Evolutionary conservation across 148 eudicot genomes (phyloP).

Genomic region (Cornus controversa): DNA sequence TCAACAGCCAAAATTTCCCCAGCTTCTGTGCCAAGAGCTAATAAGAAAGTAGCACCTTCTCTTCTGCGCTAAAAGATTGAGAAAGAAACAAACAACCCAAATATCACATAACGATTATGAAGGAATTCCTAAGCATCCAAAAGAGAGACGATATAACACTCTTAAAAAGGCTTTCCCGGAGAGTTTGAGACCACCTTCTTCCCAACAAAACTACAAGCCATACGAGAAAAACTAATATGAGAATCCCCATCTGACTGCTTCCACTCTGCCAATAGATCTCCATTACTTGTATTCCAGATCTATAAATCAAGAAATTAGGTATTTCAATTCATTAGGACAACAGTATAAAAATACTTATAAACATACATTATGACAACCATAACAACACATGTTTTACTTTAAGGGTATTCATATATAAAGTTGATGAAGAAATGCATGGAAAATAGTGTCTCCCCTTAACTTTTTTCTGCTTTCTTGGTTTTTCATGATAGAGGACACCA

Average conservation of each 20-base stretch:
- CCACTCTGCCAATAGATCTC: constrained; percentile 28
- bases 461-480: no score
- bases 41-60: constrained; percentile 26
- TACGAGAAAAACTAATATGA: constrained; percentile 23
- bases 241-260: constrained; percentile 14
- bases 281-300: constrained; percentile 38
- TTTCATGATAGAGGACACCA: no score
- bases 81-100: not conserved
- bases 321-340: not conserved
- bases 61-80: constrained; percentile 25
- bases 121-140: not conserved
- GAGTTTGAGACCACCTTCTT: constrained; percentile 28
- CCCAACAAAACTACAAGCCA: constrained; percentile 32
- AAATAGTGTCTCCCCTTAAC: no score
- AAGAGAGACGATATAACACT: not conserved
- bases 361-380: not conserved
- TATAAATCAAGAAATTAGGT: constrained; percentile 12
- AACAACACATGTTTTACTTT: not conserved
- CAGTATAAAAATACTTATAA: not conserved
- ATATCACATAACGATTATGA: constrained; percentile 5
- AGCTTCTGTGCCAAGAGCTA: constrained; percentile 28
- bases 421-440: not conserved
- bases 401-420: not conserved
- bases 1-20: constrained; percentile 28
- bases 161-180: not conserved